phyloP scores from a whole-genome alignment of 805 yeast genomes.

The Soucietia sequanensis region DNA sequence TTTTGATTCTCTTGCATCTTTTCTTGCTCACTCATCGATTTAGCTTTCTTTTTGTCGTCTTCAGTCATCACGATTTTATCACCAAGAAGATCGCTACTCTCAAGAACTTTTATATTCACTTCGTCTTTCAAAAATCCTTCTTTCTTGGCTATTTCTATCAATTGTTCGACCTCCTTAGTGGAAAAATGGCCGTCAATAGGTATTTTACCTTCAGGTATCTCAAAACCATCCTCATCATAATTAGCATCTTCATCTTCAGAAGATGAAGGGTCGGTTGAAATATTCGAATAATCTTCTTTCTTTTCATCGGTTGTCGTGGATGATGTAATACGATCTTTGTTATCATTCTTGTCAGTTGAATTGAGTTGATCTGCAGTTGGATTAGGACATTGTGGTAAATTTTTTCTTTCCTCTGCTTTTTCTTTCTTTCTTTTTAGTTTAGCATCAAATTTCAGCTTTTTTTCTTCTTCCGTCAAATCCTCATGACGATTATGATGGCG shows the following conservation, averaged over 20 bases:
- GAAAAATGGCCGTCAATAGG: conserved; percentile 43
- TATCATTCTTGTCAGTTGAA: conserved; percentile 1
- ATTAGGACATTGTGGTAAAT: conserved; percentile 1
- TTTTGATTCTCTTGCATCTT: too few species aligned
- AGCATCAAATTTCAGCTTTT: too few species aligned
- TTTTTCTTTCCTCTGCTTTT: neutral
- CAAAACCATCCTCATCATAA: conserved; percentile 35
- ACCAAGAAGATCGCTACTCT: conserved; percentile 21
- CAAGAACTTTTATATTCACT: conserved; percentile 25
- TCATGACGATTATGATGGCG: neutral
- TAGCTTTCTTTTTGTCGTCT: conserved; percentile 3
- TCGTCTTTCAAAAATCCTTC: conserved; percentile 26
- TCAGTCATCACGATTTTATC: conserved; percentile 29
- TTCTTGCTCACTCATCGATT: too few species aligned
- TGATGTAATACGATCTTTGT: neutral
- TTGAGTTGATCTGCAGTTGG: conserved; percentile 1
- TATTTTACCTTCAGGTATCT: conserved; percentile 35
- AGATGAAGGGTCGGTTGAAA: too few species aligned
- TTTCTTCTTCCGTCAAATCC: conserved; percentile 4
- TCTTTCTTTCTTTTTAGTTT: neutral
- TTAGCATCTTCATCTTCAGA: conserved; percentile 6
- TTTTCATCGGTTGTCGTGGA: conserved; percentile 3
- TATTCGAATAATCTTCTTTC: conserved; percentile 2
- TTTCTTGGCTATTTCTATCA: conserved; percentile 29
- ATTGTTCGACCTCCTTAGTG: conserved; percentile 28